A percentile compares a stretch with the other conserved stretches of the same genome.
These are phyloP conservation scores for Venturia oleaginea DNA, from an alignment of 2,329 filamentous ascomycete species.

Conservation along the genomic window DNA sequence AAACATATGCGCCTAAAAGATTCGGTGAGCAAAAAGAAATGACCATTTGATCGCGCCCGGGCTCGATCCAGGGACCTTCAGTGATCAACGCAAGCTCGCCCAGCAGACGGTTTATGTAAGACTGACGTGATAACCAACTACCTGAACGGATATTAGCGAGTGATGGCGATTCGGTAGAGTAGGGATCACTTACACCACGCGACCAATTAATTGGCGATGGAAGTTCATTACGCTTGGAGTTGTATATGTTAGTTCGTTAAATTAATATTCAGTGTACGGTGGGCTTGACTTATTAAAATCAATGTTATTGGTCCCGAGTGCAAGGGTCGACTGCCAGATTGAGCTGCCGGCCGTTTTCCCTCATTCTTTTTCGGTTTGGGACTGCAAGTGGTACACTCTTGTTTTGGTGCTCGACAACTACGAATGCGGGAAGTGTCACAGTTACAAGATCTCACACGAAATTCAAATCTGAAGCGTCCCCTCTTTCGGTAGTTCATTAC, in stretches of 20 bases:
- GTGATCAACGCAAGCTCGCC: neutral
- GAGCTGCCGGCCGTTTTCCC: neutral
- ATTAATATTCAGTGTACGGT: neutral
- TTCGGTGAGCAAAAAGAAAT: too few relatives aligned
- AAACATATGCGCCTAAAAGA: too few relatives aligned
- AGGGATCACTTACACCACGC: neutral
- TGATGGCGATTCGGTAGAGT: neutral
- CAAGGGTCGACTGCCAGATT: neutral
- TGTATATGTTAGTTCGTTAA: too few relatives aligned
- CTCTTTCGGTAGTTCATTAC: neutral
- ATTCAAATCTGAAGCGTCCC: neutral
- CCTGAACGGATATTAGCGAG: slow-evolving; percentile 11
- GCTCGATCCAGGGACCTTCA: neutral
- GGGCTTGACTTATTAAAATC: neutral
- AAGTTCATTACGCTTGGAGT: too few relatives aligned
- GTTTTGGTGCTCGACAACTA: neutral
- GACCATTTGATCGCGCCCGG: neutral
- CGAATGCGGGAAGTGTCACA: neutral
- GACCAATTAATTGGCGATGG: neutral
- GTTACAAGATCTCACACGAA: neutral
- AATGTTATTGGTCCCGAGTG: neutral
- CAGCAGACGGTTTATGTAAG: slow-evolving; percentile 27
- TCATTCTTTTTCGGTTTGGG: neutral
- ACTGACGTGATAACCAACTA: slow-evolving; percentile 40
- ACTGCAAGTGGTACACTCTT: neutral